Evolutionary conservation across 2,329 filamentous ascomycete genomes (phyloP).

Genomic region (Botrytis deweyae): DNA sequence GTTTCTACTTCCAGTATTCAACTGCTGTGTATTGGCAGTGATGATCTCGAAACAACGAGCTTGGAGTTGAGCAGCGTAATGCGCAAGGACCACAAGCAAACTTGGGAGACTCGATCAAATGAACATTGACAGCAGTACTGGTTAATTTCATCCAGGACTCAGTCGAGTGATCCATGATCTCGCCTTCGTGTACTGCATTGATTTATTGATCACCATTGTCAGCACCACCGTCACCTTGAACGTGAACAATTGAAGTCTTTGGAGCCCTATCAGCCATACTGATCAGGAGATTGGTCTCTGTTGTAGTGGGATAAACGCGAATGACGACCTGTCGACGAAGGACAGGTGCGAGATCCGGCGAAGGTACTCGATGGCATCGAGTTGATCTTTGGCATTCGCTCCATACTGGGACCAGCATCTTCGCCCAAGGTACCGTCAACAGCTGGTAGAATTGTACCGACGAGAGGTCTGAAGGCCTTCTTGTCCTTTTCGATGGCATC

Average conservation of each 20-base stretch:
- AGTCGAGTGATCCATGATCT: background rate
- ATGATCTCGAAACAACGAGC: background rate
- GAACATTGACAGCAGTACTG: background rate
- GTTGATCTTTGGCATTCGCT: background rate
- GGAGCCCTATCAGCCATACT: background rate
- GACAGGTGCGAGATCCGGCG: too few species aligned
- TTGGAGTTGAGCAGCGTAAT: too few species aligned
- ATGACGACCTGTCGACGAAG: background rate
- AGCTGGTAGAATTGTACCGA: too few species aligned
- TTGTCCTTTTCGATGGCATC: too few species aligned
- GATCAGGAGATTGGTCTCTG: background rate
- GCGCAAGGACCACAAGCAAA: too few species aligned
- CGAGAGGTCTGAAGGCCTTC: too few species aligned
- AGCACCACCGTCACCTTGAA: background rate
- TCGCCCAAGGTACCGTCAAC: background rate
- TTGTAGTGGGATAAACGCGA: background rate
- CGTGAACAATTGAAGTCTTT: background rate
- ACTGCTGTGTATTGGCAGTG: background rate
- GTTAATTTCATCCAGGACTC: background rate
- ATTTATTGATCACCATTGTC: too few species aligned
- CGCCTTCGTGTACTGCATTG: background rate
- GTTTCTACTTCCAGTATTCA: accelerated
- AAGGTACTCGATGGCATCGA: background rate
- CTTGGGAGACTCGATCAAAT: background rate
- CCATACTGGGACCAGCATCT: background rate